Base-by-base conservation (phyloP, 306 rosid genomes). In the Herpetospermum pedunculosum region DNA sequence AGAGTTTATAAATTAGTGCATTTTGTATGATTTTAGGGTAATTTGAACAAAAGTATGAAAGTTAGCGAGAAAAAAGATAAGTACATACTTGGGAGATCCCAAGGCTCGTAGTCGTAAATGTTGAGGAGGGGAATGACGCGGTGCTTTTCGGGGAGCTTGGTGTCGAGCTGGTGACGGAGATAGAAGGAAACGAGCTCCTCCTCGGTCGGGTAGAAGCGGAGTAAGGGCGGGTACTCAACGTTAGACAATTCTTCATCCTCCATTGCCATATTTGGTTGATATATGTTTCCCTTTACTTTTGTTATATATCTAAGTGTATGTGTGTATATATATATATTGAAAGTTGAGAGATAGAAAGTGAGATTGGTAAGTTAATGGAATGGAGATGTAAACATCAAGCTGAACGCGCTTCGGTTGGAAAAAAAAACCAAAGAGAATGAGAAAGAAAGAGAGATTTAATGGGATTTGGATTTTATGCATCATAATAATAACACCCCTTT, bases 121-220 rank as follows among this genome's bases (percentile, higher is more conserved):
- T 82, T 81, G 8, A 92, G 28, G 26, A 76, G 90, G 0, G 91
- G 90, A 28, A 92, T 83, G 3, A 87, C 89, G 16, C 81, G 87
- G 4, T 83, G 62, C 2, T 78, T 70, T 55, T 80, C 77, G 2
- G 70, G 75, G 38, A 69, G 28, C 21, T 54, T 70, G 6, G 85
- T 89, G 28, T 86, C 70, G 8, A 90, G 90, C 72, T 87, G 91
- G 65, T 81, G 83, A 52, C 8, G 83, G 9, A 92, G 89, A 50
- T 92, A 92, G 87, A 90, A 90, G 15, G 91, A 81, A 26, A 92
- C 77, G 0, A 92, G 82, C 81, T 92, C 98, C 77, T 92, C 96
- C 78, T 92, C 98, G 0, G 96, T 89, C 0, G 98, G 98, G 83
- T 85, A 92, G 83, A 92, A 92, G 4, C 98, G 91, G 55, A 80